phyloP scores from a whole-genome alignment of 441 rosid genomes.

The Aquilaria agallochum region DNA sequence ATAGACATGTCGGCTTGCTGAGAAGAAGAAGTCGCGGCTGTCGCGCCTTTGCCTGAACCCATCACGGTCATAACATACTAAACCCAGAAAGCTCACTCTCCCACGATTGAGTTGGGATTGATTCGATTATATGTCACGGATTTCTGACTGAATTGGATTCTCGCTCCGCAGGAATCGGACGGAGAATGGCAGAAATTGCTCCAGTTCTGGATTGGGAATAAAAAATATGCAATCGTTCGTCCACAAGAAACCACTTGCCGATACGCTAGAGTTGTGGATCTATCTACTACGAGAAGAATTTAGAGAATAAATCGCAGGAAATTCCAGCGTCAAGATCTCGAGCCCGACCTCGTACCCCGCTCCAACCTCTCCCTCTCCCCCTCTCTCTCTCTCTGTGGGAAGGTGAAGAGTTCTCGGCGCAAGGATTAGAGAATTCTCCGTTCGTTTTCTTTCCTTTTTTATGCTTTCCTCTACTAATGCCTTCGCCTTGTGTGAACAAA shows the following conservation, averaged over 20 bases:
- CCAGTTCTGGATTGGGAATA: not conserved
- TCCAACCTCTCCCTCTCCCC: not conserved
- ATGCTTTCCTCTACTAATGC: too few relatives aligned
- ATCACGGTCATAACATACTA: constrained; percentile 21
- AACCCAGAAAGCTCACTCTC: not conserved
- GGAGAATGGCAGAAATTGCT: not conserved
- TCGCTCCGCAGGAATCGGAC: constrained; percentile 6
- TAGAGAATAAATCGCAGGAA: not conserved
- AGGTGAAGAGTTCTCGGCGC: not conserved
- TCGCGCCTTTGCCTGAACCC: constrained; percentile 42
- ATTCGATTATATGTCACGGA: too few relatives aligned
- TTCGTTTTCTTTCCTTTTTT: not conserved
- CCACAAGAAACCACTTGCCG: not conserved
- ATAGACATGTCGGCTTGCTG: constrained; percentile 26
- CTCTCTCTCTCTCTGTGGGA: not conserved
- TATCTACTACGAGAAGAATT: not conserved
- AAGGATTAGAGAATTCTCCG: not conserved
- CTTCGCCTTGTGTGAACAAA: too few relatives aligned
- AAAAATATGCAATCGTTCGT: not conserved
- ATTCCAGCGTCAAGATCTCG: constrained; percentile 11
- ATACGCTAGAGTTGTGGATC: constrained; percentile 12
- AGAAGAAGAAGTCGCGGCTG: constrained; percentile 38
- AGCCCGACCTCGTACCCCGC: not conserved
- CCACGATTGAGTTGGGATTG: not conserved
- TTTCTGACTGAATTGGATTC: not conserved